These are phyloP conservation scores for Xanthoceras sorbifolium DNA, from an alignment of 345 rosid genomes.

Conservation along the genomic window DNA sequence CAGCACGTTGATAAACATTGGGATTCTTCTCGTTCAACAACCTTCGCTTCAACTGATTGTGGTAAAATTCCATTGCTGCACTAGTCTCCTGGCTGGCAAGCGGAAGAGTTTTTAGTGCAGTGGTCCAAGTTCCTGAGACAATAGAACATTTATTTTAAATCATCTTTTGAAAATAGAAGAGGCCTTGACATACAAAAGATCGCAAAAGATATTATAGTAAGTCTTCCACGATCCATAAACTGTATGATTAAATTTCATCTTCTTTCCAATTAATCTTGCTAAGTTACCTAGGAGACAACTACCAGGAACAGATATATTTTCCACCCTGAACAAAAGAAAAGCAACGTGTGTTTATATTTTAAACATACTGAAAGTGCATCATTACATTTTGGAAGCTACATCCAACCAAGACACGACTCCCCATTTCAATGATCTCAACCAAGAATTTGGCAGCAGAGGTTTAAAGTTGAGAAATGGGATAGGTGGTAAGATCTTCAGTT, in stretches of 20 bases:
- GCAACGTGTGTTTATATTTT: neutral
- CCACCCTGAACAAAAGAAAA: neutral
- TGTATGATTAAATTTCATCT: neutral
- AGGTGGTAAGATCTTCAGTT: neutral
- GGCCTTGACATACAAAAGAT: neutral
- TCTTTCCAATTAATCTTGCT: neutral
- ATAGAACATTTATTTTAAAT: neutral
- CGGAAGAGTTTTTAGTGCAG: slow-evolving; percentile 62
- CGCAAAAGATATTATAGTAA: neutral
- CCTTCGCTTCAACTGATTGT: slow-evolving; percentile 78
- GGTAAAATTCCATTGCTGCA: slow-evolving; percentile 93
- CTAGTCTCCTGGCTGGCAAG: slow-evolving; percentile 83
- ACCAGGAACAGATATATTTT: neutral
- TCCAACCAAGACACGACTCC: neutral
- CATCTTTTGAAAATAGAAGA: neutral
- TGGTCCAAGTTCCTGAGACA: slow-evolving; percentile 66
- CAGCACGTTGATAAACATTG: slow-evolving; percentile 69
- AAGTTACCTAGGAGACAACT: neutral
- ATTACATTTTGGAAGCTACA: neutral
- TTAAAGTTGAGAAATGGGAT: neutral
- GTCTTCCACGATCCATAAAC: too few relatives aligned
- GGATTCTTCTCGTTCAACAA: slow-evolving; percentile 70
- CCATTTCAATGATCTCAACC: neutral
- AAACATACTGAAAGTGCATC: neutral
- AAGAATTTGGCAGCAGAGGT: neutral